Base-by-base conservation (phyloP, 345 rosid species). In the Camelina neglecta region DNA sequence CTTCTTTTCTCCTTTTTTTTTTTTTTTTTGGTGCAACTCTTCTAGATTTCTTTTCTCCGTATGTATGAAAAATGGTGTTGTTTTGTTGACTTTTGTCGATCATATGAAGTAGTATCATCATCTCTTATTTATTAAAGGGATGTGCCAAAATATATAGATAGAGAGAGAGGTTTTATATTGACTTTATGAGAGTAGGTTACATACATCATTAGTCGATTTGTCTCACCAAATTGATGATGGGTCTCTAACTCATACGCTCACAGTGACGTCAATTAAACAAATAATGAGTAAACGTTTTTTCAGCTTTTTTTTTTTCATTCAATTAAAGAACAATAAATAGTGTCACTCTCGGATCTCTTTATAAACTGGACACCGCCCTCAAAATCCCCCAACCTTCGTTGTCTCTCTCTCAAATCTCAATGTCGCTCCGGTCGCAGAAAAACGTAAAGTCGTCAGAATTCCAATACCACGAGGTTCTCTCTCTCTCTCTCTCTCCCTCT, bases 371-470 rank as follows among this genome's bases (percentile, higher is more conserved):
- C 36, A 67, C 53, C 39, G 5, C 16, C 24, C 41, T 31, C 47
- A 13, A 11, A 3, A 45, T n/a, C 2, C 23, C 41, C 29, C 18
- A 23, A 66, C 12, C 41, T 24, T 65, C 45, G 1, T 21, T 4
- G 7, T 48, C 29, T 62, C 65, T 47, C 45, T 75, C 42, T 29
- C 23, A 45, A 6, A 15, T 62, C 16, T 51, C 70, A 13, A 35
- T 38, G 61, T 59, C 4, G 2, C 62, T 38, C 59, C 7, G 7
- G 51, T 47, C 49, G 15, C 8, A 9, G 7, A 53, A 31, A 24
- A 76, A 20, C 47, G 69, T 76, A 75, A 71, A 70, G 66, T 63
- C 71, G 38, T 70, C 75, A 2, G 80, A 70, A 42, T 64, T 55
- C 45, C 54, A 56, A 26, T 76, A 76, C 67, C 54, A 70, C n/a